Conservation (phyloP, 768 basidiomycete genomes). For the Rhodosporidiobolus odoratus region DNA sequence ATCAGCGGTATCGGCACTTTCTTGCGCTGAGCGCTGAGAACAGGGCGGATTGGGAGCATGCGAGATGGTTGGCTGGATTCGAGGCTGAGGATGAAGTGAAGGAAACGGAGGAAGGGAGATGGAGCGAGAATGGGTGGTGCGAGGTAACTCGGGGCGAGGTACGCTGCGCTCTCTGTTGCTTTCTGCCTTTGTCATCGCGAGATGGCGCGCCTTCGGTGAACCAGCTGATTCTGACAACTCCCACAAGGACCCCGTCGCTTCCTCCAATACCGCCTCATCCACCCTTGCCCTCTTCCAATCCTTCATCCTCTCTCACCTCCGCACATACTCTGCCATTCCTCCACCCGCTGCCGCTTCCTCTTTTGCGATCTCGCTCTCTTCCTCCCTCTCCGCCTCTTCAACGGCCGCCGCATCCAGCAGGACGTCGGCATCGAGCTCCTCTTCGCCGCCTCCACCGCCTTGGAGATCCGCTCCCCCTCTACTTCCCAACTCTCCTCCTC, state of each 20-base stretch:
- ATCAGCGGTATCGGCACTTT: slow-evolving; percentile 42
- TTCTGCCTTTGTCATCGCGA: not conserved
- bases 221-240: not conserved
- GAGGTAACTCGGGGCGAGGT: slow-evolving; percentile 60
- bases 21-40: slow-evolving; percentile 64
- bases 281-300: not conserved
- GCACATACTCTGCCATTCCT: not conserved
- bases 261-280: not conserved
- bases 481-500: slow-evolving; percentile 6
- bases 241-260: not conserved
- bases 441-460: slow-evolving; percentile 26
- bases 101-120: slow-evolving; percentile 47
- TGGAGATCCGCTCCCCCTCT: not conserved
- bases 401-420: slow-evolving; percentile 11
- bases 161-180: not conserved
- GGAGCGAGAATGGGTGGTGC: slow-evolving; percentile 71
- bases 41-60: slow-evolving; percentile 73
- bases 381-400: not conserved
- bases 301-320: not conserved
- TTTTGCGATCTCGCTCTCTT: not conserved
- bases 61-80: slow-evolving; percentile 62
- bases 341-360: not conserved
- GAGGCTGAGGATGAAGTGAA: slow-evolving; percentile 51
- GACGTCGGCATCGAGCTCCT: slow-evolving; percentile 38
- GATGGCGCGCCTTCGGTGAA: not conserved